Evolutionary conservation across 2,329 filamentous ascomycete species (phyloP), one percentile per base, ranked within the genome.

Genomic region (Aspergillus neoniger): DNA sequence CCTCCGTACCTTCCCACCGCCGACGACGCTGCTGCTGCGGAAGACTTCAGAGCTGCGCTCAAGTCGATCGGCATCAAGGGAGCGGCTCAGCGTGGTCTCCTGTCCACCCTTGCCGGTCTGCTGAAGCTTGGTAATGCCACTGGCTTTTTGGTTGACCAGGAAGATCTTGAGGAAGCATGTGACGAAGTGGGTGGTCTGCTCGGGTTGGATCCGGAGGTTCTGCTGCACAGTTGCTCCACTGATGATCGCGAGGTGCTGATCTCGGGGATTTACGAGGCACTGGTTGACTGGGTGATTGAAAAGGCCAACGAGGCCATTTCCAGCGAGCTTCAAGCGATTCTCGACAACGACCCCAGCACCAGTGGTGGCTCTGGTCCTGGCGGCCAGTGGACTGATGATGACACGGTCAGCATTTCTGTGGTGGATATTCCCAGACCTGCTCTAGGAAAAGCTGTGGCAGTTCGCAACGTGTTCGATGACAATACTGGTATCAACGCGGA

Each of bases 61-160:
- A 96, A 96, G 74, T 87, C 91, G 2, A 94, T 99, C 69, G 95
- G 95, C 17, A 96, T 99, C 77, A 97, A 95, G 75, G 95, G 95
- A 6, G 85, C 90, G 10, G 82, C 88, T 25, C 88, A 96, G 66
- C 86, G 92, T 58, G 90, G 91, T 69, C 84, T 99, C 59, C 89
- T 99, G 55, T 95, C 92, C 0, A 89, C 89, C 0, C 83, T 99
- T 17, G 91, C 92, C 2, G 94, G 91, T 28, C 80, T 99, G 14
- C 80, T 99, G 19, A 97, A 97, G 75, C 86, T 99, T 4, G 95
- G 95, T 14, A 92, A 99, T 74, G 92, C 92, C 0, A 81, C 96
- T 5, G 92, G 92, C 65, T 94, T 96, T 69, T 82, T 88, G 28
- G 82, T 96, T 7, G 93, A 98, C 63, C 88, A 89, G 54, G 95